Conservation (phyloP, 805 yeast genomes). For the Blastobotrys robertii region DNA sequence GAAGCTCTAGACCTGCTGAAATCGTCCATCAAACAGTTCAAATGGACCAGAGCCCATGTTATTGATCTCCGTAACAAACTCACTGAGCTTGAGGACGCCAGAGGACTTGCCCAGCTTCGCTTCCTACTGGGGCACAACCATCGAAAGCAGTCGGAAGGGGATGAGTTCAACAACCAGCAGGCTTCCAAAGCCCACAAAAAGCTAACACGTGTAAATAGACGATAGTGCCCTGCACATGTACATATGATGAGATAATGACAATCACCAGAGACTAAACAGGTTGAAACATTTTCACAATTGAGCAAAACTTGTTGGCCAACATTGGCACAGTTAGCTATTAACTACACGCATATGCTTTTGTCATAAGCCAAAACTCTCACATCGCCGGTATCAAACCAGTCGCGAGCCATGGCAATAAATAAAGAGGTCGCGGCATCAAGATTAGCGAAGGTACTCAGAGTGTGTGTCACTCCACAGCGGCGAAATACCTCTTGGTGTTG, state of each 20-base stretch:
- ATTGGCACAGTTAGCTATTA: not conserved
- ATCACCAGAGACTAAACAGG: too few relatives aligned
- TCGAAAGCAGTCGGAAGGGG: too few relatives aligned
- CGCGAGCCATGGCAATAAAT: not conserved
- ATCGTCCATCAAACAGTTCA: conserved; percentile 57
- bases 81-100: too few relatives aligned
- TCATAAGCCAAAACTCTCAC: not conserved
- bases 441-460: not conserved
- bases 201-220: too few relatives aligned
- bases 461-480: conserved; percentile 16
- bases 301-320: not conserved
- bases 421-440: not conserved
- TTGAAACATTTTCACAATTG: not conserved
- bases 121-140: too few relatives aligned
- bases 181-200: too few relatives aligned
- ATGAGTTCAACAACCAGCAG: too few relatives aligned
- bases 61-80: too few relatives aligned
- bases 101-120: too few relatives aligned
- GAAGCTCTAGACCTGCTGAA: conserved; percentile 56
- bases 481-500: conserved; percentile 15
- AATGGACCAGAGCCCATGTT: conserved; percentile 44
- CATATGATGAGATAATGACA: too few relatives aligned
- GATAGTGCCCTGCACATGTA: too few relatives aligned
- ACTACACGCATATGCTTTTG: not conserved
- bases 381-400: not conserved